Percentiles rank a stretch among this genome's conserved stretches.
phyloP scores from a whole-genome alignment of 2,329 filamentous ascomycete species.

The Cladosporium sp. region DNA sequence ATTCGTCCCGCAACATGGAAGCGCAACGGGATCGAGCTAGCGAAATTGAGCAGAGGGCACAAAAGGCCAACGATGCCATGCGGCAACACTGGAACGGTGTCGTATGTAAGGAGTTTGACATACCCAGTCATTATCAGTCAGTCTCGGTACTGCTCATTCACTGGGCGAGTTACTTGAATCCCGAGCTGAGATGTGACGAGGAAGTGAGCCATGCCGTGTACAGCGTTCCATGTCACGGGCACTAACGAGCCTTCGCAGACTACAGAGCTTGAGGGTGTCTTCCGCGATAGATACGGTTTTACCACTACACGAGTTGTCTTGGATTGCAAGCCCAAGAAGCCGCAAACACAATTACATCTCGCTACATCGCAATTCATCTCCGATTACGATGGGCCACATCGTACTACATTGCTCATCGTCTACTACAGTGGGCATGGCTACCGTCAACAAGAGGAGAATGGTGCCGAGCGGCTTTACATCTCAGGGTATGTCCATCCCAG shows the following conservation, averaged over 20 bases:
- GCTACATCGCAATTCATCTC: conserved; percentile 29
- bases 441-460: too few relatives aligned
- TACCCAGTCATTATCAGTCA: conserved; percentile 29
- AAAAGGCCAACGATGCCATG: neutral
- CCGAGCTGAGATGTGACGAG: conserved; percentile 29
- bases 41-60: neutral
- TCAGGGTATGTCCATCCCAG: neutral
- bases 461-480: neutral
- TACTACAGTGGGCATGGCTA: conserved; percentile 38
- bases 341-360: conserved; percentile 32
- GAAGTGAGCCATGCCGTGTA: conserved; percentile 31
- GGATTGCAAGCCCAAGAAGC: conserved; percentile 29
- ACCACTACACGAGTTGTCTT: conserved; percentile 18
- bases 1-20: too few relatives aligned
- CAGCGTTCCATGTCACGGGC: too few relatives aligned
- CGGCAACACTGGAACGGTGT: neutral
- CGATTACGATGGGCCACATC: conserved; percentile 17
- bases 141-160: conserved; percentile 36
- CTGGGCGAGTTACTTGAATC: conserved; percentile 32
- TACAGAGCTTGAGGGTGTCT: neutral
- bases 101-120: neutral
- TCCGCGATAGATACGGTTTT: neutral
- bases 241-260: too few relatives aligned
- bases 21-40: too few relatives aligned
- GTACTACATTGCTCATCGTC: conserved; percentile 22